Evolutionary conservation across 768 basidiomycete species (phyloP), one percentile per base, ranked within the genome.

Genomic region (Hygrocybe punicea): DNA sequence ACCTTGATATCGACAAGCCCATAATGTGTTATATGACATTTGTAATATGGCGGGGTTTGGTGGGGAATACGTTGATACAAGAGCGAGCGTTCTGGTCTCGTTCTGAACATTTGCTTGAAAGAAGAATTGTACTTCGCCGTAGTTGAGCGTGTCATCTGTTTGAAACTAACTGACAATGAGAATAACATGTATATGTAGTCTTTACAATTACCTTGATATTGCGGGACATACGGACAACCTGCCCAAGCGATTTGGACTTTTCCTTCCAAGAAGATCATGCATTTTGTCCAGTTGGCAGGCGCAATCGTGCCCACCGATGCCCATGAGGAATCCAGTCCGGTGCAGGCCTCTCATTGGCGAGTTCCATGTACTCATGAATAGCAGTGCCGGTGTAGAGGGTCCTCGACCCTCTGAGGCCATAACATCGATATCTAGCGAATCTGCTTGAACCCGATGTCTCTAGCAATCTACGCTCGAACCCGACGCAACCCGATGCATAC

Each of bases 241-340:
- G 36, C 14, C 25, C 34, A 6, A 6, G 16, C 16, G 44, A 9
- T 34, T 50, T 49, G n/a, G 9, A 11, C 8, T 44, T 53, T 36
- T 69, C 65, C 34, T 55, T 62, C 67, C 67, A 69, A 4, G 36
- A 34, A 17, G 59, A 66, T 11, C 61, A 47, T 13, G 61, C 60
- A 52, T 62, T 58, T 51, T 67, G 67, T n/a, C 69, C 64, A 57
- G 58, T 68, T 13, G 64, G 67, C 33, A 68, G 58, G n/a, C 25
- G 55, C 2, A 69, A 55, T 6, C 57, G 58, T 2, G 61, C 68
- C 67, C 68, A 70, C 17, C 53, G 45, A 42, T n/a, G 21, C 14
- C 55, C 46, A 37, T 6, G 17, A 21, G 50, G 50, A 13, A 4
- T 19, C 39, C 39, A 42, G 6, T 25, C 4, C 17, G 14, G 16